These are phyloP conservation scores for Oryza meyeriana DNA, from an alignment of 176 grass and related monocot species.

Conservation along the genomic window DNA sequence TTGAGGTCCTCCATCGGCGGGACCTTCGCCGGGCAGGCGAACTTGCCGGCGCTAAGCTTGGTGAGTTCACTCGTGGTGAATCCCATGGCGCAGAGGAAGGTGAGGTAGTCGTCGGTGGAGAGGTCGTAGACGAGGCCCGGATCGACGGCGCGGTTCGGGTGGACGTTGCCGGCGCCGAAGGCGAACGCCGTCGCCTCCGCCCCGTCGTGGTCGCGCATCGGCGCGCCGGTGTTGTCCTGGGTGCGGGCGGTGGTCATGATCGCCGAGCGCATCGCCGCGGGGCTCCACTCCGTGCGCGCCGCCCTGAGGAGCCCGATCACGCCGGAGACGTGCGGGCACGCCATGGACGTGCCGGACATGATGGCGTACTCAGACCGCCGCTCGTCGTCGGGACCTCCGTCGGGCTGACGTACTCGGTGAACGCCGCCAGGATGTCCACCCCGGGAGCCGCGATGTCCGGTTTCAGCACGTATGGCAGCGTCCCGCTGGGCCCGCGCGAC, in stretches of 20 bases:
- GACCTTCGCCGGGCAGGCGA: conserved; percentile 39
- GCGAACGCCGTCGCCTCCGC: conserved; percentile 49
- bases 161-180: conserved; percentile 66
- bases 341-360: conserved; percentile 75
- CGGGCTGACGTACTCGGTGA: conserved; percentile 45
- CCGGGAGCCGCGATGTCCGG: conserved; percentile 70
- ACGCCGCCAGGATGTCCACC: conserved; percentile 65
- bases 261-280: conserved; percentile 57
- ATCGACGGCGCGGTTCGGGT: conserved; percentile 61
- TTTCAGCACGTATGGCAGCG: conserved; percentile 55
- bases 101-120: conserved; percentile 48
- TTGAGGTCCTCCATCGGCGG: conserved; percentile 61
- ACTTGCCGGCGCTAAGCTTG: conserved; percentile 29
- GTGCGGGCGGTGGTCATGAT: conserved; percentile 75
- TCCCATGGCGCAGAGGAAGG: conserved; percentile 66
- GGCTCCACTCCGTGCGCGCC: conserved; percentile 62
- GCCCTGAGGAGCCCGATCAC: conserved; percentile 50
- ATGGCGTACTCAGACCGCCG: conserved; percentile 54
- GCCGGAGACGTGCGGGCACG: conserved; percentile 68
- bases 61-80: conserved; percentile 1
- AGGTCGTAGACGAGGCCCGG: conserved; percentile 78
- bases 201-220: conserved; percentile 48
- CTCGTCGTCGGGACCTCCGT: conserved; percentile 17
- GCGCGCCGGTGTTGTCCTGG: conserved; percentile 53
- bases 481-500: conserved; percentile 57